phyloP scores from a whole-genome alignment of 176 grass and related monocot species.

The Stipa capillata region DNA sequence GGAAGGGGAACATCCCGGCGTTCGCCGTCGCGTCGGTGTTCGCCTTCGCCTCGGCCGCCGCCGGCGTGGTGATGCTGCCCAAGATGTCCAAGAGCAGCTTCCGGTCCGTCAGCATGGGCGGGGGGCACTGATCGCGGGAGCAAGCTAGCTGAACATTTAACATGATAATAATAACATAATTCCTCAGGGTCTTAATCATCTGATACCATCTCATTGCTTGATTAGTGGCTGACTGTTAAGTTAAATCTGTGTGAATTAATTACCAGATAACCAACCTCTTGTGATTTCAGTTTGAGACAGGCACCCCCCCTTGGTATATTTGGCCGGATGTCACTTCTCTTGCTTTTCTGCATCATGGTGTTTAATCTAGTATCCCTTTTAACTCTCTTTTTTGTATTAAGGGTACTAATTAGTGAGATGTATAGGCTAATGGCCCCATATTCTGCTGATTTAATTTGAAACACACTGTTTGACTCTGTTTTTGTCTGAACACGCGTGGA shows the following conservation, averaged over 20 bases:
- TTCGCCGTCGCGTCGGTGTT: conserved; percentile 59
- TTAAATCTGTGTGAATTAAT: not conserved
- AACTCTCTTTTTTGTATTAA: too few species aligned
- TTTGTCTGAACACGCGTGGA: too few species aligned
- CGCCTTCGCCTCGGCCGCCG: conserved; percentile 28
- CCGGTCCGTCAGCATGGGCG: conserved; percentile 39
- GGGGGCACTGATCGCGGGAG: conserved; percentile 32
- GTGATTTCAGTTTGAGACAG: not conserved
- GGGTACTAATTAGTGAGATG: too few species aligned
- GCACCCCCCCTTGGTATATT: not conserved
- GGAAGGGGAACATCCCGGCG: conserved; percentile 73
- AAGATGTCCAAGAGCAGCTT: conserved; percentile 50
- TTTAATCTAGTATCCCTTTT: not conserved
- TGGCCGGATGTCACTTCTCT: not conserved
- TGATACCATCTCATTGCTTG: not conserved
- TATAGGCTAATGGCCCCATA: too few species aligned
- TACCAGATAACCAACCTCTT: not conserved
- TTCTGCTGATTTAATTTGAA: too few species aligned
- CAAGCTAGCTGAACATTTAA: not conserved
- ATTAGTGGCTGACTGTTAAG: not conserved
- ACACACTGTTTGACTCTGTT: too few species aligned
- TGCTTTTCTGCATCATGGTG: not conserved
- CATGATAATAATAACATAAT: not conserved
- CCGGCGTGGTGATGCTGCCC: conserved; percentile 51
- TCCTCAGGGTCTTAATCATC: not conserved